phyloP scores from a whole-genome alignment of 2,329 filamentous ascomycete species.

The Cyphellophora attinorum region DNA sequence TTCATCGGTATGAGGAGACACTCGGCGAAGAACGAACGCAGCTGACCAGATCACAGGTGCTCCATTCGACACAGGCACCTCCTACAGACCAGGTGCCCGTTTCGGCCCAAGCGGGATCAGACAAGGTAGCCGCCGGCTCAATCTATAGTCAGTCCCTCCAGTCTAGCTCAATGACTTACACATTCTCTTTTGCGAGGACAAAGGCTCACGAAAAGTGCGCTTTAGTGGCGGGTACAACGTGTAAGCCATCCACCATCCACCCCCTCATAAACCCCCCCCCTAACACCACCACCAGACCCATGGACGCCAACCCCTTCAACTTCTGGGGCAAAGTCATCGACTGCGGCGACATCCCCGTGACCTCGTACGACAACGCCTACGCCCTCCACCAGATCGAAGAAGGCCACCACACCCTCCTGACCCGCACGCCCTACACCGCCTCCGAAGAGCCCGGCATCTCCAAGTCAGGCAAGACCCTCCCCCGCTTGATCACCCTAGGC shows the following conservation, averaged over 20 bases:
- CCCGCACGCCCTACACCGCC: conserved; percentile 60
- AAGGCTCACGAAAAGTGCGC: conserved; percentile 37
- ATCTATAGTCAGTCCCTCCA: conserved; percentile 62
- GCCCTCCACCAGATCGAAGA: conserved; percentile 79
- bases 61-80: conserved; percentile 79
- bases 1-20: conserved; percentile 56
- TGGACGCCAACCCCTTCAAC: conserved; percentile 71
- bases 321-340: conserved; percentile 72
- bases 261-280: background rate
- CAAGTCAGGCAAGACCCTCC: conserved; percentile 64
- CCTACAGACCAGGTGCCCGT: conserved; percentile 71
- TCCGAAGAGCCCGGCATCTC: conserved; percentile 58
- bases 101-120: conserved; percentile 79
- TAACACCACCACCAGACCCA: conserved; percentile 31
- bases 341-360: conserved; percentile 77
- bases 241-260: conserved; percentile 7
- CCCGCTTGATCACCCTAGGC: conserved; percentile 66
- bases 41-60: conserved; percentile 46
- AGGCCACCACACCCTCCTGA: conserved; percentile 67
- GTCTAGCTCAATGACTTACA: conserved; percentile 18
- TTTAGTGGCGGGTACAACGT: conserved; percentile 80
- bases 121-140: conserved; percentile 75
- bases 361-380: conserved; percentile 76
- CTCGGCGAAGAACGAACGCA: background rate
- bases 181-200: conserved; percentile 7